Evolutionary conservation across 2,329 filamentous ascomycete species (phyloP), one percentile per base, ranked within the genome.

Genomic region (Colletotrichum sp.): DNA sequence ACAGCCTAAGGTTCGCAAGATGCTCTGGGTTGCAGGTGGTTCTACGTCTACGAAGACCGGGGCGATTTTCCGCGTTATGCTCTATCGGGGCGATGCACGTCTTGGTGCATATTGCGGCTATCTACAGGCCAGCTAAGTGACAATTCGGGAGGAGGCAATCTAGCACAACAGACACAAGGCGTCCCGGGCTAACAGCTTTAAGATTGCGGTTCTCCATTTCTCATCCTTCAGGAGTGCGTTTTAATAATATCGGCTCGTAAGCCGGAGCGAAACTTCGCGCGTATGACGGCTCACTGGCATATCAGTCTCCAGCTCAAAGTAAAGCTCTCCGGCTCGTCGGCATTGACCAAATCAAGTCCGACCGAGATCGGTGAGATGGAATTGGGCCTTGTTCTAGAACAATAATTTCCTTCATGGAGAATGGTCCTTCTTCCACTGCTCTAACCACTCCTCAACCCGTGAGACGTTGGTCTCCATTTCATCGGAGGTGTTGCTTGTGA

Each of bases 381-480:
- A 19, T 25, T 34, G 16, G 27, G 19, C 13, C 15, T 36, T 34
- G 16, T 64, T 64, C 13, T 15, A 22, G 11, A 25, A 11, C 44
- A 13, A 52, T 44, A 32, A 13, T 25, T 8, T 22, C 9, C 25
- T n/a, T 36, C 49, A 76, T 52, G 59, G 52, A 12, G 65, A 74
- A 6, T 32, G 64, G 82, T 96, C 90, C 83, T 90, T 89, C 87
- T 92, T 95, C 97, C 97, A 99, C 81, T 94, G 91, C 84, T 91
- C 90, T 32, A 98, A 83, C 97, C 97, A 99, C 71, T 88, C 85
- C 83, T 95, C 93, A 77, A 99, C 93, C 78, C 96, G 90, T 81
- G 96, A 95, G 49, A 98, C 89, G 83, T 99, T 99, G 77, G 88
- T 90, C 81, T 99, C 96, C 84, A 99, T 94, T 85, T 98, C 95